These are phyloP conservation scores for Syncephalis fuscata DNA, from an alignment of 371 early-diverging fungal genomes.

Conservation along the genomic window DNA sequence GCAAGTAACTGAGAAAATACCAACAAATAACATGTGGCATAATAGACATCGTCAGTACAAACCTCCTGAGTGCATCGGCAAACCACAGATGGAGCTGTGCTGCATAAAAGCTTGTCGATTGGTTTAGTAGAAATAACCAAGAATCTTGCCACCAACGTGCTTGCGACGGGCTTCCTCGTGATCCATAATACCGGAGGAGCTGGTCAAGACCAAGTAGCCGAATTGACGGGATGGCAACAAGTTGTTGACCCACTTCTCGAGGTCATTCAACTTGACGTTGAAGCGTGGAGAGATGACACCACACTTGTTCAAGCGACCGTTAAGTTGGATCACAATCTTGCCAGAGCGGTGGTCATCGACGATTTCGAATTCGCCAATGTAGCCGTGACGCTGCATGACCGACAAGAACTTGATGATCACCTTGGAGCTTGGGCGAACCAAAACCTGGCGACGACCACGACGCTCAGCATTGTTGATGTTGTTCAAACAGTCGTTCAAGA, in stretches of 20 bases:
- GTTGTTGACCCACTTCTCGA: constrained; percentile 97
- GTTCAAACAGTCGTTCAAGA: constrained; percentile 94
- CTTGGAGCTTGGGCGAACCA: constrained; percentile 93
- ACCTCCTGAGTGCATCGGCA: too few relatives aligned
- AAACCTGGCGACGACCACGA: constrained; percentile 95
- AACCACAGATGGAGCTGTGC: too few relatives aligned
- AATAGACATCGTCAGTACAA: too few relatives aligned
- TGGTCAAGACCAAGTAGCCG: constrained; percentile 92
- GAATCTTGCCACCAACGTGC: constrained; percentile 98
- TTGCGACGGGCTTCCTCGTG: constrained; percentile 98
- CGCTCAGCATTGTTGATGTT: constrained; percentile 98
- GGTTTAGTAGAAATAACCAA: constrained; percentile 46
- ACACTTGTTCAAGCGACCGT: constrained; percentile 99
- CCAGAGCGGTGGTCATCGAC: constrained; percentile 98
- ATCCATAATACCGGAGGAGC: constrained; percentile 99
- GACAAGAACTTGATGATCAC: constrained; percentile 96
- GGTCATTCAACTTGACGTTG: constrained; percentile 86
- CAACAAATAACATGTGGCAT: too few relatives aligned
- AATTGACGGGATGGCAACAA: constrained; percentile 99
- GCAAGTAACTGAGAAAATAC: too few relatives aligned
- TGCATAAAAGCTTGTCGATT: too few relatives aligned
- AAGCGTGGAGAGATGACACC: constrained; percentile 99
- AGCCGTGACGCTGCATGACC: constrained; percentile 99
- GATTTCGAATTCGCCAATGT: constrained; percentile 98
- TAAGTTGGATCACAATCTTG: constrained; percentile 98